Evolutionary conservation across 23 red algal species (phyloP).

Genomic region (Gracilariopsis chorda): DNA sequence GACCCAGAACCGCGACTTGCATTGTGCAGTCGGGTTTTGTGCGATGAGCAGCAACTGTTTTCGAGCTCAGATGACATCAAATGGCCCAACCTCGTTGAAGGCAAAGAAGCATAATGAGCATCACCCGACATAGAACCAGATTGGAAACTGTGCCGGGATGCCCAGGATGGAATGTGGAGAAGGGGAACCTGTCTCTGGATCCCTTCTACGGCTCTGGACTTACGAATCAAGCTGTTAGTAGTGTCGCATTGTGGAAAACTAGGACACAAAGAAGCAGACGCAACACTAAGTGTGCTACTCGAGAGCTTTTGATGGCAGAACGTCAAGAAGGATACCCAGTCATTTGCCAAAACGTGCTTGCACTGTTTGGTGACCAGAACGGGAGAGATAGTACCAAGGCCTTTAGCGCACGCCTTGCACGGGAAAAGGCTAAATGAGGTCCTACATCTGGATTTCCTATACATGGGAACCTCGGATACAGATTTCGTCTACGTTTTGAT

Average conservation of each 20-base stretch:
- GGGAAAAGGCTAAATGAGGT: conserved; percentile 9
- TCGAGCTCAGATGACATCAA: too few species aligned
- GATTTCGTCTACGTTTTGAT: background rate
- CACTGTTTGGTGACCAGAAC: background rate
- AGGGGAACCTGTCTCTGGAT: background rate
- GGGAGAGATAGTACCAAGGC: background rate
- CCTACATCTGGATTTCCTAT: conserved; percentile 41
- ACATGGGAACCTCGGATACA: background rate
- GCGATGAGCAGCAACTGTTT: too few species aligned
- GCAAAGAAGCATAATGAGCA: too few species aligned
- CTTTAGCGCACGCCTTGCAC: background rate
- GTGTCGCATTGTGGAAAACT: background rate
- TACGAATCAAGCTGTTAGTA: conserved; percentile 10
- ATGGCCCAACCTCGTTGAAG: too few species aligned
- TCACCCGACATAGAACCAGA: too few species aligned
- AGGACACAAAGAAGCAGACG: conserved; percentile 19
- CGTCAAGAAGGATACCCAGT: background rate
- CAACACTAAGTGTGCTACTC: background rate
- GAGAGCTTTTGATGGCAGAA: conserved; percentile 4
- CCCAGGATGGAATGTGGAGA: too few species aligned
- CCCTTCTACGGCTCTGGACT: background rate
- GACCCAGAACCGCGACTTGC: too few species aligned
- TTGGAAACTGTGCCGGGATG: too few species aligned
- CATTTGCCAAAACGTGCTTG: conserved; percentile 4
- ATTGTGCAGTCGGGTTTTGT: too few species aligned